Conservation (phyloP, 345 rosid genomes). For the Moricandia arvensis region DNA sequence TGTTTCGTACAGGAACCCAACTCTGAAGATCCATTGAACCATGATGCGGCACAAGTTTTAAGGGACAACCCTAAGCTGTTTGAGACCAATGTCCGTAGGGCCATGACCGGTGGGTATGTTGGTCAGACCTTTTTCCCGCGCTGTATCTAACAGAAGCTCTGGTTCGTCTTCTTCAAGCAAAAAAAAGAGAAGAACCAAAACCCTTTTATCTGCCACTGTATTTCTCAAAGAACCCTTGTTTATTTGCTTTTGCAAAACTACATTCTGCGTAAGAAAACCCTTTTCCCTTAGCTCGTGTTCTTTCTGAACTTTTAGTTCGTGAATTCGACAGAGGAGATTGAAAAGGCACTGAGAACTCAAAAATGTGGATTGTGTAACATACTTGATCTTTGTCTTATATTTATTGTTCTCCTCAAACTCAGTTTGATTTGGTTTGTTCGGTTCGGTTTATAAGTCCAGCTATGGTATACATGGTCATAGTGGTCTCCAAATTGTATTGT, state of each 20-base stretch:
- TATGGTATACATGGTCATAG: not conserved
- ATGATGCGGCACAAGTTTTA: conserved; percentile 84
- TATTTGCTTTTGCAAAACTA: conserved; percentile 30
- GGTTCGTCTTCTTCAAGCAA: conserved; percentile 28
- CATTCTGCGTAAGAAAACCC: not conserved
- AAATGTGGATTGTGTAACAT: conserved; percentile 27
- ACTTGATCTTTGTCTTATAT: conserved; percentile 5
- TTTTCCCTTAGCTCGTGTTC: conserved; percentile 3
- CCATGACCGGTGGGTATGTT: conserved; percentile 81
- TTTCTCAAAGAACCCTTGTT: conserved; percentile 12
- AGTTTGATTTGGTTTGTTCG: not conserved
- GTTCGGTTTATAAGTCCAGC: not conserved
- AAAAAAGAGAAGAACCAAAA: conserved; percentile 14
- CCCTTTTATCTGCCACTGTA: conserved; percentile 27
- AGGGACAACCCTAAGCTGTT: conserved; percentile 79
- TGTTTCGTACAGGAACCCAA: conserved; percentile 70
- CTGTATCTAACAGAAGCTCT: conserved; percentile 50
- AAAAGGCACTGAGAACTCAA: conserved; percentile 15
- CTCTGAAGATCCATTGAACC: conserved; percentile 90
- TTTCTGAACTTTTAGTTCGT: conserved; percentile 17
- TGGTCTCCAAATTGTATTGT: not conserved
- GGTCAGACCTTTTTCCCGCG: conserved; percentile 70
- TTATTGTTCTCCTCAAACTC: not conserved
- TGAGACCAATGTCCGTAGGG: conserved; percentile 66
- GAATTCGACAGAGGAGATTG: conserved; percentile 12